Conservation (phyloP, 805 yeast genomes). For the Vanderwaltozyma yarrowii region DNA sequence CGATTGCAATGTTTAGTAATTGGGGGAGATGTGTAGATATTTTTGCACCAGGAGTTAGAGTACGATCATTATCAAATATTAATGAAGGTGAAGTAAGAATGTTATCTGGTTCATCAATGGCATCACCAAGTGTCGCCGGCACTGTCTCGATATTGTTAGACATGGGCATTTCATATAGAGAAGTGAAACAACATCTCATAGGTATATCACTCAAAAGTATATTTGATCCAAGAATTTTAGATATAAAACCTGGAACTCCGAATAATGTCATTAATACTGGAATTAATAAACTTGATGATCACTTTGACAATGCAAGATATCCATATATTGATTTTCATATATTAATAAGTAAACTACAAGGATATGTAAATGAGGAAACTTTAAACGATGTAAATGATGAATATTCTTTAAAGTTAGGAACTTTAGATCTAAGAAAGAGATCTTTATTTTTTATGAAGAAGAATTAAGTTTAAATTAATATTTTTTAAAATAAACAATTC, state of each 20-base stretch:
- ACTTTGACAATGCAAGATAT: slow-evolving; percentile 16
- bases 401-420: neutral
- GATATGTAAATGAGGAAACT: neutral
- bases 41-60: slow-evolving; percentile 74
- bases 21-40: slow-evolving; percentile 90
- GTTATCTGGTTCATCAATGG: slow-evolving; percentile 75
- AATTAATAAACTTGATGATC: slow-evolving; percentile 25
- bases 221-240: slow-evolving; percentile 37
- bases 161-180: slow-evolving; percentile 36
- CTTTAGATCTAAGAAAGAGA: too few species aligned
- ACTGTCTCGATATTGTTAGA: slow-evolving; percentile 45
- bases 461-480: too few species aligned
- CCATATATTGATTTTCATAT: slow-evolving; percentile 17
- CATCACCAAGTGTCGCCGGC: slow-evolving; percentile 65
- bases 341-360: slow-evolving; percentile 13
- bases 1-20: slow-evolving; percentile 68
- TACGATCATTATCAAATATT: slow-evolving; percentile 42
- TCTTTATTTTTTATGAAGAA: too few species aligned
- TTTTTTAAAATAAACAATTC: too few species aligned
- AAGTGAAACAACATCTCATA: slow-evolving; percentile 35
- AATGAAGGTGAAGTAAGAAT: slow-evolving; percentile 12
- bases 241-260: slow-evolving; percentile 45
- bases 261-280: slow-evolving; percentile 42
- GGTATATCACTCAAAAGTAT: slow-evolving; percentile 37
- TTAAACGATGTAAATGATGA: neutral